Percentiles rank a stretch among this genome's conserved stretches.
phyloP scores from a whole-genome alignment of 108 stramenopile genomes.

The Pseudonitzschia multiseries region DNA sequence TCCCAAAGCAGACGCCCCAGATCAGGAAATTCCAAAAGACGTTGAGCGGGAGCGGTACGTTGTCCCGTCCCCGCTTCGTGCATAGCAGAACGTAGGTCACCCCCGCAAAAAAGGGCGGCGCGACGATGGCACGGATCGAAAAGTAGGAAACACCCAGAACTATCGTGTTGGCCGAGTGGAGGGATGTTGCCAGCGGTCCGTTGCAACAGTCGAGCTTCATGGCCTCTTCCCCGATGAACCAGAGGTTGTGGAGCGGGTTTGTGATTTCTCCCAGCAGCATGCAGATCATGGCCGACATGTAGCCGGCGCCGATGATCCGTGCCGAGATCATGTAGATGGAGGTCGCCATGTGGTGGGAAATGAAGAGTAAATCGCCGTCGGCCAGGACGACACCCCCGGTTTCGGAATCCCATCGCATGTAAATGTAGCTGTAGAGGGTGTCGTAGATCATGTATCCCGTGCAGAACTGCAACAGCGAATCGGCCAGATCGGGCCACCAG shows the following conservation, averaged over 20 bases:
- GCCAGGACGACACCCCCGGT: conserved; percentile 3
- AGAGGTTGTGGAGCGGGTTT: conserved; percentile 58
- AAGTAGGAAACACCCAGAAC: conserved; percentile 43
- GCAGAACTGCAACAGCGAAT: conserved; percentile 62
- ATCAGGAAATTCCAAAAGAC: conserved; percentile 58
- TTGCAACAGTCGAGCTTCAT: conserved; percentile 46
- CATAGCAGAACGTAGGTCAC: conserved; percentile 50
- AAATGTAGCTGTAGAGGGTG: conserved; percentile 23
- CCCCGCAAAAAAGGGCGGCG: conserved; percentile 37
- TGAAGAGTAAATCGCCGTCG: conserved; percentile 35
- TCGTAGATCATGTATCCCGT: conserved; percentile 82
- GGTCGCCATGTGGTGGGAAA: conserved; percentile 65
- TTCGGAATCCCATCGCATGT: conserved; percentile 10
- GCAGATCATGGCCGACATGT: conserved; percentile 59
- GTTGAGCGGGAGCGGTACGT: conserved; percentile 45
- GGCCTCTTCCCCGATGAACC: conserved; percentile 39
- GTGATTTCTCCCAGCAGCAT: conserved; percentile 74
- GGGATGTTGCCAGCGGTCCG: conserved; percentile 29
- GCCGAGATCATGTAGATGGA: conserved; percentile 57
- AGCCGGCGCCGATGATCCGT: conserved; percentile 52
- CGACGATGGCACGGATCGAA: conserved; percentile 45
- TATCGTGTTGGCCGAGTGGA: conserved; percentile 34
- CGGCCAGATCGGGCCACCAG: conserved; percentile 58
- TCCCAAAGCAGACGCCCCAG: conserved; percentile 55
- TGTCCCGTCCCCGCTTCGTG: conserved; percentile 36